These are phyloP conservation scores for Cordyceps fumosorosea DNA, from an alignment of 2,329 filamentous ascomycete genomes.

Conservation along the genomic window DNA sequence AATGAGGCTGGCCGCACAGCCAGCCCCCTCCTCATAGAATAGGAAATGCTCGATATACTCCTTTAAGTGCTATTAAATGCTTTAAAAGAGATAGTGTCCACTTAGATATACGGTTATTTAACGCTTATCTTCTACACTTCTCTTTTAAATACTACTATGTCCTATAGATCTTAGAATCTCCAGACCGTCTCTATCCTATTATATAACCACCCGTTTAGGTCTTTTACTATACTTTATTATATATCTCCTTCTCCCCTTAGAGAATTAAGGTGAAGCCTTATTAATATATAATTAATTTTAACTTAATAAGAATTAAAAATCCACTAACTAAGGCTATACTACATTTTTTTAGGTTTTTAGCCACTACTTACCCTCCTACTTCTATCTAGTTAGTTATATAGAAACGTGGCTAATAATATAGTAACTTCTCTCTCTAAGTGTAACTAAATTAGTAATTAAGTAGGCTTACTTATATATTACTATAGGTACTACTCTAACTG, in stretches of 20 bases:
- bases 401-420: not conserved
- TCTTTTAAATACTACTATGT: not conserved
- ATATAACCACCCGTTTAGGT: not conserved
- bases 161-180: not conserved
- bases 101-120: no score
- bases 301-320: not conserved
- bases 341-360: not conserved
- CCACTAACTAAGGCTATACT: not conserved
- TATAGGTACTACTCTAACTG: not conserved
- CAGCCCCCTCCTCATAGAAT: no score
- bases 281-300: no score
- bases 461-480: not conserved
- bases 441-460: not conserved
- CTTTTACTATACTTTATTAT: not conserved
- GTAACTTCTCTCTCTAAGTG: not conserved
- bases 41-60: no score
- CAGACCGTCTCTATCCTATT: not conserved
- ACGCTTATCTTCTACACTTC: no score
- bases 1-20: no score
- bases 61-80: no score
- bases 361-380: not conserved
- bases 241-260: not conserved
- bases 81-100: no score
- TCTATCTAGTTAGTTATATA: not conserved
- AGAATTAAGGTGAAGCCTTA: not conserved